Conservation (phyloP, 179 eudicot species). For the Heliamphora pulchella region DNA sequence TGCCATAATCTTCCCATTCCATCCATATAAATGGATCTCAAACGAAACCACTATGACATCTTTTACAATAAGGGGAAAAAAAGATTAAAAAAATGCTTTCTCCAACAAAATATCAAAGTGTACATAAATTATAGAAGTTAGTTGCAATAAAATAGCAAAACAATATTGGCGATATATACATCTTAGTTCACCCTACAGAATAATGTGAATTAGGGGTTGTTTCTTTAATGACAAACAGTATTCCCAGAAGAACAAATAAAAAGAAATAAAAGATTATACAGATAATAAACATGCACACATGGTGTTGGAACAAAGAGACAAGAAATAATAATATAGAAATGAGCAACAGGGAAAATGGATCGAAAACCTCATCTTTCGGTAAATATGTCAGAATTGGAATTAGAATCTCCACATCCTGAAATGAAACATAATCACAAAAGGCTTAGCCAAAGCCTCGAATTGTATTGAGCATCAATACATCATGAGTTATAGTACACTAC, state of each 20-base stretch:
- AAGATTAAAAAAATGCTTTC: background rate
- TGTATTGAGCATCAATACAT: background rate
- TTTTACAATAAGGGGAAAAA: too few relatives aligned
- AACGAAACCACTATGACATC: background rate
- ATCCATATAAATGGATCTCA: background rate
- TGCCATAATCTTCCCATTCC: background rate
- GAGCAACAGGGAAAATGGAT: constrained; percentile 1
- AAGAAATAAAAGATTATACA: too few relatives aligned
- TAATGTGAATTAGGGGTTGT: background rate
- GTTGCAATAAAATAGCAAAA: background rate
- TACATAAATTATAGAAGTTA: background rate
- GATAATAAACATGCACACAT: background rate
- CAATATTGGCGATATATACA: background rate
- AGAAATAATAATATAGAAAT: background rate
- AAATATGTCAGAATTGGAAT: constrained; percentile 68
- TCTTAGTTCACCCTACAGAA: background rate
- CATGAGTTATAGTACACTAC: constrained; percentile 21
- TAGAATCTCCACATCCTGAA: constrained; percentile 82
- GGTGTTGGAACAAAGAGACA: background rate
- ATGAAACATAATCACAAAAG: constrained; percentile 13
- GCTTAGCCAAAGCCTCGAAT: constrained; percentile 14
- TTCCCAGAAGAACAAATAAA: background rate
- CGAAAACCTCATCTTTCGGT: constrained; percentile 76
- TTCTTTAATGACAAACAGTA: background rate
- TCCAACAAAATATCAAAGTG: background rate